Conservation (phyloP, 768 basidiomycete species). For the Pulveroboletus ravenelii region DNA sequence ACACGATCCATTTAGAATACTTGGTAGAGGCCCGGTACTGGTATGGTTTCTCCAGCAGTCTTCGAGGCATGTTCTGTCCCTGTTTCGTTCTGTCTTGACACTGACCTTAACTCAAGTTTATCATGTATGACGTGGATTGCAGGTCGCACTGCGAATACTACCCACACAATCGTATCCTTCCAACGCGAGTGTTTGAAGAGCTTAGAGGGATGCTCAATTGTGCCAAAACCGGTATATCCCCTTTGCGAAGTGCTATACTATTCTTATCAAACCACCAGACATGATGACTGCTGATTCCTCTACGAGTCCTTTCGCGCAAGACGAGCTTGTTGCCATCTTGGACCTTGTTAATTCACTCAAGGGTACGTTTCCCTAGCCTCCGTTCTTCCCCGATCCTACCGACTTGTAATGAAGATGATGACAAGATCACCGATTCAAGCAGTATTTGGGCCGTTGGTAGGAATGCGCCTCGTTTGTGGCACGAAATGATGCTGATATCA, state of each 20-base stretch:
- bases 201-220: conserved; percentile 17
- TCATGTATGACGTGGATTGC: background rate
- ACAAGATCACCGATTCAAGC: background rate
- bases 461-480: background rate
- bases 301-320: conserved; percentile 1
- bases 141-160: conserved; percentile 20
- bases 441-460: conserved; percentile 3
- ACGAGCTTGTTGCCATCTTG: conserved; percentile 3
- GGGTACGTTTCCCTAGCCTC: background rate
- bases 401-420: background rate
- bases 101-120: background rate
- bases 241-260: background rate
- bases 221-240: background rate
- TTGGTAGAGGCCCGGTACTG: conserved; percentile 12
- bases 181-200: conserved; percentile 1
- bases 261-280: background rate
- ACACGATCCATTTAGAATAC: background rate
- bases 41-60: background rate
- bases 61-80: background rate
- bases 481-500: background rate
- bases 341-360: conserved; percentile 10
- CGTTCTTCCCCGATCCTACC: background rate
- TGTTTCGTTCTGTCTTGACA: background rate
- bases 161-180: conserved; percentile 2
- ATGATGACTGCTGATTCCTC: conserved; percentile 13